These are phyloP conservation scores for Tricholoma hemisulphureum DNA, from an alignment of 768 basidiomycete species.

Conservation along the genomic window DNA sequence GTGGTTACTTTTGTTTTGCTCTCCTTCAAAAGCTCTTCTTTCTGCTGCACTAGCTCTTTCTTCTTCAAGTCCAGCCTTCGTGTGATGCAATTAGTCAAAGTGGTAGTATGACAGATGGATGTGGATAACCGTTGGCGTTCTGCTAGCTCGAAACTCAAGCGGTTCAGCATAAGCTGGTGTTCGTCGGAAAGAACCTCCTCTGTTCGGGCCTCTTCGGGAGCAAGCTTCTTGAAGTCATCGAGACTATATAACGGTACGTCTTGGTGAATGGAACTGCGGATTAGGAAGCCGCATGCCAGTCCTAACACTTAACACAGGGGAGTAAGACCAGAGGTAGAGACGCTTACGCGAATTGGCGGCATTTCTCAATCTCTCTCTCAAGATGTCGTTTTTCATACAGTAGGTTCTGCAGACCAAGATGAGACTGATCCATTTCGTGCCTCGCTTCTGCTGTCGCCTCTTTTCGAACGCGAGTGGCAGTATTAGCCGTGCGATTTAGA, in stretches of 20 bases:
- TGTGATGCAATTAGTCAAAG: neutral
- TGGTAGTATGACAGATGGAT: slow-evolving; percentile 12
- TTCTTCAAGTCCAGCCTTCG: slow-evolving; percentile 68
- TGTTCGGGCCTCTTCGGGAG: slow-evolving; percentile 65
- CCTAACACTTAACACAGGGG: neutral
- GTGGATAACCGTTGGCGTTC: slow-evolving; percentile 77
- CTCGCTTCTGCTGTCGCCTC: slow-evolving; percentile 76
- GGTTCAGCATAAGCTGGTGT: slow-evolving; percentile 85
- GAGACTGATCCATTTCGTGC: slow-evolving; percentile 87
- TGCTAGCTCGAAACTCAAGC: slow-evolving; percentile 81
- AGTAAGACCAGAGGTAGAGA: neutral
- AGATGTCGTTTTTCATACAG: slow-evolving; percentile 88
- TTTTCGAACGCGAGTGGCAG: slow-evolving; percentile 61
- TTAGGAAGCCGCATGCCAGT: neutral
- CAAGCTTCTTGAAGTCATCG: slow-evolving; percentile 66
- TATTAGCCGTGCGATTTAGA: slow-evolving; percentile 72
- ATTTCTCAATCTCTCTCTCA: slow-evolving; percentile 89
- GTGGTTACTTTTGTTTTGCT: slow-evolving; percentile 70
- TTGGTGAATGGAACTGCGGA: slow-evolving; percentile 78
- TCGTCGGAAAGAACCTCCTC: slow-evolving; percentile 61
- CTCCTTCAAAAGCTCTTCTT: slow-evolving; percentile 78
- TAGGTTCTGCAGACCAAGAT: slow-evolving; percentile 82
- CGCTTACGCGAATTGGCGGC: slow-evolving; percentile 85
- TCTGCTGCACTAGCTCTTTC: slow-evolving; percentile 65
- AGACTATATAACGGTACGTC: slow-evolving; percentile 74